Percentiles rank a stretch among this genome's conserved stretches.
Conservation (phyloP, 805 yeast genomes). For the Yamadazyma sp. region DNA sequence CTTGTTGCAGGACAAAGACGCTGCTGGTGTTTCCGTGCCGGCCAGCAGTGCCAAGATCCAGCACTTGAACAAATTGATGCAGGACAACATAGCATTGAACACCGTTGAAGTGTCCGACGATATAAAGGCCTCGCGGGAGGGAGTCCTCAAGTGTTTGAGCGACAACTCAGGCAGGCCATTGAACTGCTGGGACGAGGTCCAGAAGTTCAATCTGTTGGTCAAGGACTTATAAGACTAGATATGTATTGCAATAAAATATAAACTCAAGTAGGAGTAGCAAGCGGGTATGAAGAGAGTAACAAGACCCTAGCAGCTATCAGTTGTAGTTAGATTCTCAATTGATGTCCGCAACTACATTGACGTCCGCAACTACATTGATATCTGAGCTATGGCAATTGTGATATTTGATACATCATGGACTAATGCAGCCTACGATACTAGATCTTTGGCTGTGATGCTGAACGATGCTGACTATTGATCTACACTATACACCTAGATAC, state of each 20-base stretch:
- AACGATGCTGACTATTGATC: neutral
- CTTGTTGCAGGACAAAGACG: slow-evolving; percentile 27
- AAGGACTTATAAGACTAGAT: slow-evolving; percentile 36
- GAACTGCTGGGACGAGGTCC: slow-evolving; percentile 81
- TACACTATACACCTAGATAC: slow-evolving; percentile 34
- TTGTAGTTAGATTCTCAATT: too few relatives aligned
- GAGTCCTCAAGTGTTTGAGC: slow-evolving; percentile 59
- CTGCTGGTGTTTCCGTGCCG: slow-evolving; percentile 28
- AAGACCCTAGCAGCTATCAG: too few relatives aligned
- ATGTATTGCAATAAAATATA: too few relatives aligned
- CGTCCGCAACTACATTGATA: too few relatives aligned
- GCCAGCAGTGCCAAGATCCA: slow-evolving; percentile 42
- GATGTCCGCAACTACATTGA: too few relatives aligned
- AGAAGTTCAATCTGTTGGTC: slow-evolving; percentile 62
- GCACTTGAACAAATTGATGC: slow-evolving; percentile 33
- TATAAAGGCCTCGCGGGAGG: slow-evolving; percentile 45
- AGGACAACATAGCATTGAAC: slow-evolving; percentile 34
- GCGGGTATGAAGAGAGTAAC: too few relatives aligned
- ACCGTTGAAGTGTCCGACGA: slow-evolving; percentile 36
- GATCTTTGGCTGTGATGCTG: too few relatives aligned
- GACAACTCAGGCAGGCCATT: slow-evolving; percentile 64
- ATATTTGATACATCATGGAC: too few relatives aligned
- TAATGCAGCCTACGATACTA: too few relatives aligned
- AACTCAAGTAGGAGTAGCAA: too few relatives aligned
- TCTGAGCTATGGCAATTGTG: too few relatives aligned